Conservation (phyloP, 1,284 basidiomycete genomes). For the Pulchroboletus neoregius region DNA sequence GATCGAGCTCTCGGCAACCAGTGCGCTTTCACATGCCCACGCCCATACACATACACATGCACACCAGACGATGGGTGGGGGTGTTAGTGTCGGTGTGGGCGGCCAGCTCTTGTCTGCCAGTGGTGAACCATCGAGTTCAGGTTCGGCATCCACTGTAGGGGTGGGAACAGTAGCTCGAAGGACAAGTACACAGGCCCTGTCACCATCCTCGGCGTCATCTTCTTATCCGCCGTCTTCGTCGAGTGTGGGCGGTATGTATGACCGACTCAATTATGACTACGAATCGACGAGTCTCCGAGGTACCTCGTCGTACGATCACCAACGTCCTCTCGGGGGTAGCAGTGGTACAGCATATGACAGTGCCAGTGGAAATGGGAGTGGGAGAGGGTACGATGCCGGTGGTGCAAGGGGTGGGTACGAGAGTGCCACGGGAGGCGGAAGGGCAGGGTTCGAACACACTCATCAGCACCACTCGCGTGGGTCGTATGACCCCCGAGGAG, state of each 20-base stretch:
- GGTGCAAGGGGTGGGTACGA: slow-evolving; percentile 24
- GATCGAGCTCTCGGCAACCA: slow-evolving; percentile 26
- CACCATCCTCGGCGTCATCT: slow-evolving; percentile 17
- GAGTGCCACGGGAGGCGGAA: slow-evolving; percentile 10
- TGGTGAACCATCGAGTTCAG: slow-evolving; percentile 23
- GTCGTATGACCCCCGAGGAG: slow-evolving; percentile 22
- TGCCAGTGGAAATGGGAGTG: slow-evolving; percentile 10
- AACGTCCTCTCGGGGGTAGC: slow-evolving; percentile 17
- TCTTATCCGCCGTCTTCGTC: slow-evolving; percentile 18
- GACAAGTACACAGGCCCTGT: slow-evolving; percentile 20
- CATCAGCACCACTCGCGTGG: slow-evolving; percentile 24
- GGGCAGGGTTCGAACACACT: slow-evolving; percentile 26
- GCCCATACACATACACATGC: slow-evolving; percentile 16
- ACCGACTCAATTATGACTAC: slow-evolving; percentile 29
- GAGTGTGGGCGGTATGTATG: slow-evolving; percentile 16
- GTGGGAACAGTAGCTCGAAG: slow-evolving; percentile 13
- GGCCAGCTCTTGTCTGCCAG: slow-evolving; percentile 31
- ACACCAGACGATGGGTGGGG: slow-evolving; percentile 14
- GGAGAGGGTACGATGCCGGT: slow-evolving; percentile 24
- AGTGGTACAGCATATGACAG: slow-evolving; percentile 18
- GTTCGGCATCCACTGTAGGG: slow-evolving; percentile 8
- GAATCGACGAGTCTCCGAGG: slow-evolving; percentile 13
- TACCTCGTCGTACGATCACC: slow-evolving; percentile 26
- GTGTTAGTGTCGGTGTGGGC: slow-evolving; percentile 10
- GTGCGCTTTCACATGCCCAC: slow-evolving; percentile 12